Evolutionary conservation across 169 alveolate species (phyloP).

Genomic region (Plasmodium gallinaceum): DNA sequence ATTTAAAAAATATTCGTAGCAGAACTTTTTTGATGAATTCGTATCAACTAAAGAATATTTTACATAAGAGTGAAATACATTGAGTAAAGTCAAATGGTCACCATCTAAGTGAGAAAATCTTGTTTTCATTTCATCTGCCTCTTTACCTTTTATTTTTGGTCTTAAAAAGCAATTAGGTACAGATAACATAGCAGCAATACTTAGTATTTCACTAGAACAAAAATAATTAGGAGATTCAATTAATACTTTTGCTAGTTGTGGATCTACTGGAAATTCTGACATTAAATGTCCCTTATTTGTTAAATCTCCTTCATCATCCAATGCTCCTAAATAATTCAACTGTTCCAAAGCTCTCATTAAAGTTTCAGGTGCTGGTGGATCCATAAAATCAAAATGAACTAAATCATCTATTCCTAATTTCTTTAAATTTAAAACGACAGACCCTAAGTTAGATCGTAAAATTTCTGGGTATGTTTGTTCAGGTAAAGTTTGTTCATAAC

Average conservation of each 20-base stretch:
- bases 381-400: constrained; percentile 99
- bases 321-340: constrained; percentile 96
- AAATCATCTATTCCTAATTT: constrained; percentile 97
- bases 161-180: constrained; percentile 94
- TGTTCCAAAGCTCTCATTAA: constrained; percentile 97
- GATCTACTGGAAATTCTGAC: constrained; percentile 99
- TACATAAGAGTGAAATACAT: constrained; percentile 84
- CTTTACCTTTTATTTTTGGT: constrained; percentile 92
- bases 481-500: constrained; percentile 94
- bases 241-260: constrained; percentile 96
- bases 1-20: constrained; percentile 91
- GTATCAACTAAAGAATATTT: constrained; percentile 74
- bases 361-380: constrained; percentile 99
- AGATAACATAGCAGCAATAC: constrained; percentile 94
- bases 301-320: constrained; percentile 99
- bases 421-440: constrained; percentile 96
- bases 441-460: constrained; percentile 95
- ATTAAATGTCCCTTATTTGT: constrained; percentile 96
- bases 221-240: constrained; percentile 89
- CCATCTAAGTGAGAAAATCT: constrained; percentile 96
- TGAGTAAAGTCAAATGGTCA: constrained; percentile 97
- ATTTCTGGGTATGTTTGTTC: constrained; percentile 99
- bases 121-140: constrained; percentile 94
- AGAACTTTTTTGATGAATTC: constrained; percentile 90
- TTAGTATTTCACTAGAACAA: constrained; percentile 92